A percentile compares a stretch with the other conserved stretches of the same genome.
Conservation (phyloP, 441 rosid genomes). For the Gossypium trilobum region DNA sequence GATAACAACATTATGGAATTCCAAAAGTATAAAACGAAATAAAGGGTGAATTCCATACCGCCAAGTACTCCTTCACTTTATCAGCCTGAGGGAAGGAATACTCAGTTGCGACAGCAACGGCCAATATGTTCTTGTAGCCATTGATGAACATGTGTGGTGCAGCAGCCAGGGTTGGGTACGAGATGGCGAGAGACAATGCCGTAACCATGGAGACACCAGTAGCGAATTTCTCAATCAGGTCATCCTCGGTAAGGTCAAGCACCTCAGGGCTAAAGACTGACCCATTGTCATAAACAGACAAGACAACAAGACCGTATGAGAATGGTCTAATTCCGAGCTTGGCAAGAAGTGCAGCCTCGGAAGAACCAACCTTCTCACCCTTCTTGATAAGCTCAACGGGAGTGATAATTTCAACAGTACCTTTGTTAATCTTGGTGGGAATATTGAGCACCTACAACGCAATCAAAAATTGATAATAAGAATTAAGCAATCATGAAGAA, state of each 20-base stretch:
- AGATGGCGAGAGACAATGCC: constrained; percentile 56
- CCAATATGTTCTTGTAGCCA: constrained; percentile 70
- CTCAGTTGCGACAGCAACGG: constrained; percentile 62
- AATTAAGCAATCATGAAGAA: background rate
- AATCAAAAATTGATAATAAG: background rate
- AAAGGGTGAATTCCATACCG: constrained; percentile 30
- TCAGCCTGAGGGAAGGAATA: constrained; percentile 71
- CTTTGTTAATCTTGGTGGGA: constrained; percentile 96
- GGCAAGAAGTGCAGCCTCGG: constrained; percentile 75
- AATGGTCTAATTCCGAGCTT: constrained; percentile 59
- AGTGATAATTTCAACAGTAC: constrained; percentile 74
- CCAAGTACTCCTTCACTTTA: constrained; percentile 67
- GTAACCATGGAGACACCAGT: constrained; percentile 64
- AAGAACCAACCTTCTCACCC: constrained; percentile 83
- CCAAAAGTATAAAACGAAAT: background rate
- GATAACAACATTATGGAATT: background rate
- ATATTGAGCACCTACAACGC: constrained; percentile 64
- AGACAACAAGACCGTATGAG: constrained; percentile 10
- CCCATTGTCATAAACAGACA: constrained; percentile 13
- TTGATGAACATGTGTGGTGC: constrained; percentile 80
- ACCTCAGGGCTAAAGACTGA: constrained; percentile 16
- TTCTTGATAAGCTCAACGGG: constrained; percentile 62
- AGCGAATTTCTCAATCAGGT: constrained; percentile 54
- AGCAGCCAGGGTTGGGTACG: constrained; percentile 78
- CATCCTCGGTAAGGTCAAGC: constrained; percentile 7